Percentiles rank a stretch among this genome's conserved stretches.
Conservation (phyloP, 176 grass and related monocot genomes). For the Puccinellia tenuiflora region DNA sequence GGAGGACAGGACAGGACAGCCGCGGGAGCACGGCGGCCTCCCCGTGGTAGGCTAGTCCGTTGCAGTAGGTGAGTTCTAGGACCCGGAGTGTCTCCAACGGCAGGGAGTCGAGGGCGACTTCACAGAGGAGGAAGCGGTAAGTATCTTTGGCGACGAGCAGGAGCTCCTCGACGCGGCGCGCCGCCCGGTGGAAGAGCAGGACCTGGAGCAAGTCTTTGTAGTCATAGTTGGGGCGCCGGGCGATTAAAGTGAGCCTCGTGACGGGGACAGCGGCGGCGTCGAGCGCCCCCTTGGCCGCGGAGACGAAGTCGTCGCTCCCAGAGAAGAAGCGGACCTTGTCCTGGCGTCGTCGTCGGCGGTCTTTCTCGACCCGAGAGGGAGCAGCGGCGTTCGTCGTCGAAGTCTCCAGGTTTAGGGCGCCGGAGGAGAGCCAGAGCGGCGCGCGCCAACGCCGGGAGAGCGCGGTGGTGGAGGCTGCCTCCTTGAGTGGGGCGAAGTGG, state of each 20-base stretch:
- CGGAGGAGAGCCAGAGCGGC: not conserved
- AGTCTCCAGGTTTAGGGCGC: not conserved
- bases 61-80: not conserved
- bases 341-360: not conserved
- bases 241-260: not conserved
- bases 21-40: not conserved
- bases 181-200: not conserved
- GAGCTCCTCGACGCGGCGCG: not conserved
- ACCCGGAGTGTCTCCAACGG: not conserved
- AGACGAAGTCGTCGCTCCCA: not conserved
- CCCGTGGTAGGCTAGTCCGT: not conserved
- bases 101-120: not conserved
- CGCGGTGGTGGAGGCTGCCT: not conserved
- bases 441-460: not conserved
- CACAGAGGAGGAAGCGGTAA: no score
- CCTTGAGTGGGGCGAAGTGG: not conserved
- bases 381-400: no score
- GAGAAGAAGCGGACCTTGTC: not conserved
- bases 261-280: not conserved
- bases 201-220: not conserved
- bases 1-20: not conserved
- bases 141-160: not conserved
- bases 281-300: not conserved
- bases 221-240: no score
- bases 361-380: no score